A percentile compares a stretch with the other conserved stretches of the same genome.
phyloP scores from a whole-genome alignment of 1,284 basidiomycete species.

The Cystobasidium sp. region DNA sequence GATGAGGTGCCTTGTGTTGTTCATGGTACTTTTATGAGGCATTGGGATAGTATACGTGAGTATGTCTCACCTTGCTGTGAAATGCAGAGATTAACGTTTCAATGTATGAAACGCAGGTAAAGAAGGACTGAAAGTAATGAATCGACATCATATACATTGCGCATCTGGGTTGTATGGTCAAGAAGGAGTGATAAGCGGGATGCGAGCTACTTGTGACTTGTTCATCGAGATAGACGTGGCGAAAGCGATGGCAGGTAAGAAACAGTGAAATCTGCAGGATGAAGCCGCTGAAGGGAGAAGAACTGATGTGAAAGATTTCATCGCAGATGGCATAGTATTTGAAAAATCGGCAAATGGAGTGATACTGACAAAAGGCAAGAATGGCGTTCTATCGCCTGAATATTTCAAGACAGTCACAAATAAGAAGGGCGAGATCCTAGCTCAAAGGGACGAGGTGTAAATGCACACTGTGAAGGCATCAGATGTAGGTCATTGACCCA shows the following conservation, averaged over 20 bases:
- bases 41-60: conserved; percentile 77
- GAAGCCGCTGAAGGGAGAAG: background rate
- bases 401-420: conserved; percentile 70
- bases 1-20: conserved; percentile 74
- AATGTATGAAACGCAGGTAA: conserved; percentile 58
- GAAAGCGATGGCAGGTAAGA: conserved; percentile 64
- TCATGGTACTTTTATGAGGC: conserved; percentile 71
- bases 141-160: conserved; percentile 83
- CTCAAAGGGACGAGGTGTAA: background rate
- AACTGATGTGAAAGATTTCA: background rate
- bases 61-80: conserved; percentile 22
- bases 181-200: conserved; percentile 72
- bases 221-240: conserved; percentile 76
- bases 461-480: too few relatives aligned
- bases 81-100: background rate
- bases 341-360: conserved; percentile 80
- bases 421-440: conserved; percentile 30
- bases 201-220: conserved; percentile 73
- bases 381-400: conserved; percentile 64
- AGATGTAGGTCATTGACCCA: too few relatives aligned
- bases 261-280: background rate
- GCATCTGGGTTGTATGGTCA: conserved; percentile 69
- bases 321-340: conserved; percentile 70
- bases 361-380: conserved; percentile 73
- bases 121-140: conserved; percentile 81